A percentile compares a stretch with the other conserved stretches of the same genome.
phyloP scores from a whole-genome alignment of 1,139 yeast species.

The Pichia sp. region DNA sequence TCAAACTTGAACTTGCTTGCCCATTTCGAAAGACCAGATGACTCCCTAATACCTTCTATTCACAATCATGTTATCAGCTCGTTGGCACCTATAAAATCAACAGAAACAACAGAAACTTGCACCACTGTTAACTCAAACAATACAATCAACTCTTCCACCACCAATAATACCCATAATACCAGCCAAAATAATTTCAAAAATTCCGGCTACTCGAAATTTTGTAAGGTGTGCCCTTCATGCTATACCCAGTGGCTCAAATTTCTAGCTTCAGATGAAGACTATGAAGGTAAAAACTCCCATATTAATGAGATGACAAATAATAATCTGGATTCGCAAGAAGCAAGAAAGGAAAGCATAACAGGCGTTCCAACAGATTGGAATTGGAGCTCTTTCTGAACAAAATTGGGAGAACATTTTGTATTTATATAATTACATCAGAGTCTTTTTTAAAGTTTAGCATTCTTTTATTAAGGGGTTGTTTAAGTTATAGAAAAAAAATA shows the following conservation, averaged over 20 bases:
- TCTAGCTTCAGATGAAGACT: slow-evolving; percentile 25
- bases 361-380: slow-evolving; percentile 72
- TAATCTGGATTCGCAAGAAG: neutral
- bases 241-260: slow-evolving; percentile 25
- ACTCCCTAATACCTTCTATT: slow-evolving; percentile 25
- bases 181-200: neutral
- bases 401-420: no score
- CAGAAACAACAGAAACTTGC: slow-evolving; percentile 8
- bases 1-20: slow-evolving; percentile 65
- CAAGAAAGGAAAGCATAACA: slow-evolving; percentile 22
- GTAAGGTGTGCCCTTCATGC: slow-evolving; percentile 29
- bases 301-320: slow-evolving; percentile 8
- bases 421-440: no score
- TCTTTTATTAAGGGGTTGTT: no score
- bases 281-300: slow-evolving; percentile 20
- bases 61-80: neutral
- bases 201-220: slow-evolving; percentile 19
- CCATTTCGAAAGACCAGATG: slow-evolving; percentile 52
- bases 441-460: no score
- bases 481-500: no score
- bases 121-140: slow-evolving; percentile 7
- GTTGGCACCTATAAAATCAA: slow-evolving; percentile 12
- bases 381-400: slow-evolving; percentile 58
- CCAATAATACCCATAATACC: neutral
- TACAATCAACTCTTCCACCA: slow-evolving; percentile 2